phyloP scores from a whole-genome alignment of 2,329 filamentous ascomycete genomes.

The Aspergillus piperis region DNA sequence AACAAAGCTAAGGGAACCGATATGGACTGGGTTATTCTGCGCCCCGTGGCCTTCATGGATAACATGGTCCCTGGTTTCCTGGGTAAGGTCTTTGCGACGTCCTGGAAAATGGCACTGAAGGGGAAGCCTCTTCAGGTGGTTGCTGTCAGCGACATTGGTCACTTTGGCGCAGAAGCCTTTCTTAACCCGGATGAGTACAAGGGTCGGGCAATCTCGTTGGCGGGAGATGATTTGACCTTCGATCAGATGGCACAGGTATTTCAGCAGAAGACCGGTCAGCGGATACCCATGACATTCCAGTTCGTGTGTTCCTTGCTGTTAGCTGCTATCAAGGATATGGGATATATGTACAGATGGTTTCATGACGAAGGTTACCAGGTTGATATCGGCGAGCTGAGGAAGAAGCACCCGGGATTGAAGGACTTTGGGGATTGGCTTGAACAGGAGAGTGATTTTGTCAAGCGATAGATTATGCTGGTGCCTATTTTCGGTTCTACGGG shows the following conservation, averaged over 20 bases:
- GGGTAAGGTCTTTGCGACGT: slow-evolving; percentile 51
- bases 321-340: slow-evolving; percentile 47
- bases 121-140: slow-evolving; percentile 49
- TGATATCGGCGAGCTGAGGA: slow-evolving; percentile 47
- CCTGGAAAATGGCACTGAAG: slow-evolving; percentile 43
- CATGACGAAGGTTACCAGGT: slow-evolving; percentile 49
- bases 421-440: slow-evolving; percentile 52
- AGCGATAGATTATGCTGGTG: background rate
- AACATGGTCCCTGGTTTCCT: slow-evolving; percentile 51
- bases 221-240: slow-evolving; percentile 55
- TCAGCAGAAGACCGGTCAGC: slow-evolving; percentile 48
- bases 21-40: slow-evolving; percentile 64
- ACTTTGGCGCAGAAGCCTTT: slow-evolving; percentile 54
- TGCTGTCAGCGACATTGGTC: slow-evolving; percentile 53
- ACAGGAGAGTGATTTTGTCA: background rate
- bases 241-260: slow-evolving; percentile 50
- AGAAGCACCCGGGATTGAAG: slow-evolving; percentile 48
- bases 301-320: slow-evolving; percentile 45
- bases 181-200: slow-evolving; percentile 48
- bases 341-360: slow-evolving; percentile 56
- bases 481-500: background rate
- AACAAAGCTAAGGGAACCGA: slow-evolving; percentile 39
- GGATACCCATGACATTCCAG: slow-evolving; percentile 45
- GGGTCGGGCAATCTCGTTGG: slow-evolving; percentile 40
- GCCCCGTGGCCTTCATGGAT: slow-evolving; percentile 63